Percentiles rank a stretch among this genome's conserved stretches.
phyloP scores from a whole-genome alignment of 345 rosid species.

The Aegle marmelos region DNA sequence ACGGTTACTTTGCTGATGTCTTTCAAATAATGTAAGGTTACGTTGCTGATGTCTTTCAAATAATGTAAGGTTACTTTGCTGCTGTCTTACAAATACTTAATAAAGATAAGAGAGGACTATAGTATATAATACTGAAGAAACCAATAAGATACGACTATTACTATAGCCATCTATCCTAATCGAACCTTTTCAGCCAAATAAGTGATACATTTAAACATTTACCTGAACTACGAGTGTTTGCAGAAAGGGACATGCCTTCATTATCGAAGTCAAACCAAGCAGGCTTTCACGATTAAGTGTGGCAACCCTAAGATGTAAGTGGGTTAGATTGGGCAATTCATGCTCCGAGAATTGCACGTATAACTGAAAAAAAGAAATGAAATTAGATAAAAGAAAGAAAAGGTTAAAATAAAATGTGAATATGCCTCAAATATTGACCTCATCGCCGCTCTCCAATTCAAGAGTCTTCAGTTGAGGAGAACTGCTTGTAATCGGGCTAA shows the following conservation, averaged over 20 bases:
- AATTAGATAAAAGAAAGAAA: not conserved
- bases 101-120: too few relatives aligned
- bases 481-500: not conserved
- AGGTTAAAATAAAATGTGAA: not conserved
- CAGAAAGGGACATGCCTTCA: not conserved
- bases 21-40: too few relatives aligned
- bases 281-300: too few relatives aligned
- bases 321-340: not conserved
- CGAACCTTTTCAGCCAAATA: too few relatives aligned
- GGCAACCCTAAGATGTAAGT: not conserved
- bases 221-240: not conserved
- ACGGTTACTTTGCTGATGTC: too few relatives aligned
- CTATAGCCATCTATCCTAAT: too few relatives aligned
- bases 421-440: not conserved
- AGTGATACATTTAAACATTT: too few relatives aligned
- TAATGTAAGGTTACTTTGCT: too few relatives aligned
- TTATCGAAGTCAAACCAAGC: not conserved
- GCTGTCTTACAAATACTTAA: too few relatives aligned
- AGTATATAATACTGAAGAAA: too few relatives aligned
- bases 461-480: not conserved
- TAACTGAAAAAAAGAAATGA: not conserved
- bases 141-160: too few relatives aligned
- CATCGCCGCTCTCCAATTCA: not conserved
- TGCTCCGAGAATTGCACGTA: not conserved
- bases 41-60: too few relatives aligned